Evolutionary conservation across 2,329 filamentous ascomycete species (phyloP).

Genomic region (Fusarium pseudocircinatum): DNA sequence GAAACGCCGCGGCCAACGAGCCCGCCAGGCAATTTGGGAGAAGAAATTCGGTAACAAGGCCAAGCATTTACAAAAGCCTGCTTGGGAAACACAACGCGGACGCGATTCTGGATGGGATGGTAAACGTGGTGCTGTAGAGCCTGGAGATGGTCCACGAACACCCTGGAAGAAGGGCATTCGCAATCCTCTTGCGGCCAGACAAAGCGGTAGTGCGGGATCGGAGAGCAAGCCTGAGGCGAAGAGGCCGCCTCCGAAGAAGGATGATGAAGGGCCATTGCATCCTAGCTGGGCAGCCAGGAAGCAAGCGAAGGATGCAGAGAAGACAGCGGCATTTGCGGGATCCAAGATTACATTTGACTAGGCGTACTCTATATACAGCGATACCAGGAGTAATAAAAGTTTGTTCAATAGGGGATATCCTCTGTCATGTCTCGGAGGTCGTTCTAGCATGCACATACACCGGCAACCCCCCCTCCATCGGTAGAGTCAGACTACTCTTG

Average conservation of each 20-base stretch:
- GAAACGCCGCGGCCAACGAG: constrained; percentile 82
- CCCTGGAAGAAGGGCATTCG: constrained; percentile 65
- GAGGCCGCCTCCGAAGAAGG: constrained; percentile 48
- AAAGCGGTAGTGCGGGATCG: neutral
- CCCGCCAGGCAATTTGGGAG: constrained; percentile 82
- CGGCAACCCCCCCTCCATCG: constrained; percentile 70
- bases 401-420: neutral
- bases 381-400: constrained; percentile 38
- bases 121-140: constrained; percentile 63
- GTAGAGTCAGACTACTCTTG: constrained; percentile 69
- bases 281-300: constrained; percentile 73
- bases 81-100: constrained; percentile 43
- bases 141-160: constrained; percentile 50
- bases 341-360: constrained; percentile 69
- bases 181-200: constrained; percentile 46
- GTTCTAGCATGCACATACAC: constrained; percentile 31
- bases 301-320: constrained; percentile 66
- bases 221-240: constrained; percentile 21
- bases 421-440: neutral
- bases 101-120: constrained; percentile 67
- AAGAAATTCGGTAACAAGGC: constrained; percentile 80
- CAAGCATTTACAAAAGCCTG: constrained; percentile 66
- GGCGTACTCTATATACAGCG: constrained; percentile 25
- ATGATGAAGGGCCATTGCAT: constrained; percentile 66
- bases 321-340: constrained; percentile 63